phyloP scores from a whole-genome alignment of 1,284 basidiomycete genomes.

The Trichosporon faecale region DNA sequence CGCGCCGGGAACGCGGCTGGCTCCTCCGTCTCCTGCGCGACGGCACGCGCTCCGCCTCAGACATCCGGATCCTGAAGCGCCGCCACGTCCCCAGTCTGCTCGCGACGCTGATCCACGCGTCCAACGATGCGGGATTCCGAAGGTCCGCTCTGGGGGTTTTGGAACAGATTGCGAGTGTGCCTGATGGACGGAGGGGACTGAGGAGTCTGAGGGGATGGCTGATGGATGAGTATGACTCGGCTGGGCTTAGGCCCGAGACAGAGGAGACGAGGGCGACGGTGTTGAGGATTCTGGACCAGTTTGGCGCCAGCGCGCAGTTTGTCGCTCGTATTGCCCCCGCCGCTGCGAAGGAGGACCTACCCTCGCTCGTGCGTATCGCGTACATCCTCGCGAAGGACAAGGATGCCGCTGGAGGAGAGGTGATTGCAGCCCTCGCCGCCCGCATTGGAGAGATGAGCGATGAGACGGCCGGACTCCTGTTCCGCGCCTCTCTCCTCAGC shows the following conservation, averaged over 20 bases:
- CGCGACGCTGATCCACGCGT: constrained; percentile 70
- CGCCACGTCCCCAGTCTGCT: constrained; percentile 84
- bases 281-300: constrained; percentile 18
- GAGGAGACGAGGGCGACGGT: constrained; percentile 22
- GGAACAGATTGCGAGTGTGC: constrained; percentile 65
- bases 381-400: not conserved
- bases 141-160: constrained; percentile 59
- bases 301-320: constrained; percentile 23
- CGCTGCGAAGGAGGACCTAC: constrained; percentile 7
- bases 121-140: constrained; percentile 59
- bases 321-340: constrained; percentile 18
- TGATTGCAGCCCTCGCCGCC: constrained; percentile 12
- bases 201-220: constrained; percentile 73
- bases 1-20: constrained; percentile 82
- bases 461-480: constrained; percentile 15
- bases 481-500: constrained; percentile 18
- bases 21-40: constrained; percentile 80
- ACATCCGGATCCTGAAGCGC: constrained; percentile 76
- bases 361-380: not conserved
- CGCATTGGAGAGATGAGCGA: not conserved
- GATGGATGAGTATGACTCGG: constrained; percentile 61
- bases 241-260: constrained; percentile 15
- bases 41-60: constrained; percentile 64
- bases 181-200: constrained; percentile 66
- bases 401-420: not conserved